Evolutionary conservation across 1,139 yeast species (phyloP), one percentile per base, ranked within the genome.

Genomic region (Waltiozyma sp.): DNA sequence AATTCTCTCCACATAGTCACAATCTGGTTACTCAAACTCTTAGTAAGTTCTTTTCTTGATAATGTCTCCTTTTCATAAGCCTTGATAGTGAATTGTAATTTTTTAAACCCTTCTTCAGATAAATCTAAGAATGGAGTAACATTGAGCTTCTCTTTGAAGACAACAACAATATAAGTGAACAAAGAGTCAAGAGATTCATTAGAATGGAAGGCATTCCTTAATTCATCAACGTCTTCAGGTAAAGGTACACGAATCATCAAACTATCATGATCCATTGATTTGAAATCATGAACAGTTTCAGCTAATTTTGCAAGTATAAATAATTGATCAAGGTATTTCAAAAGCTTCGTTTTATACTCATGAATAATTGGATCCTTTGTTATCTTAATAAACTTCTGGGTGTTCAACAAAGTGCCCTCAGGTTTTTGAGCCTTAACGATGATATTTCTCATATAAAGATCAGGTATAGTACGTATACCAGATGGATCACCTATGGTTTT

Each of bases 401-500:
- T 52, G 38, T 56, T 61, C 31, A 65, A 51, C 16, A 65, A 46
- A 1, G 68, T 47, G 1, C 57, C 62, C 34, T 58, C 61, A 9
- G 52, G 50, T 13, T 49, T 53, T 11, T 49, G 44, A n/a, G 52
- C 54, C 23, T 56, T 49, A 19, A 62, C 40, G 3, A 63, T 55
- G 23, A 65, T 54, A 45, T 65, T 65, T 43, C 69, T 53, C 8
- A 61, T 56, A 40, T 64, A 65, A 14, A 65, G 48, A 46, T 66
- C 70, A 11, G 68, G 66, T 5, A 66, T 63, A 1, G 69, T 61
- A 21, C 55, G 52, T 13, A 58, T 54, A 0, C 69, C 70, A 31
- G 52, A 58, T 8, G 62, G 54, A 44, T 66, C 70, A 41, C 58
- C 51, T 5, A 64, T 52, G 8, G 58, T 51, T 8, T 52, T 54